Percentiles rank a stretch among this genome's conserved stretches.
These are phyloP conservation scores for Anacardium occidentale DNA, from an alignment of 345 rosid genomes.

Conservation along the genomic window DNA sequence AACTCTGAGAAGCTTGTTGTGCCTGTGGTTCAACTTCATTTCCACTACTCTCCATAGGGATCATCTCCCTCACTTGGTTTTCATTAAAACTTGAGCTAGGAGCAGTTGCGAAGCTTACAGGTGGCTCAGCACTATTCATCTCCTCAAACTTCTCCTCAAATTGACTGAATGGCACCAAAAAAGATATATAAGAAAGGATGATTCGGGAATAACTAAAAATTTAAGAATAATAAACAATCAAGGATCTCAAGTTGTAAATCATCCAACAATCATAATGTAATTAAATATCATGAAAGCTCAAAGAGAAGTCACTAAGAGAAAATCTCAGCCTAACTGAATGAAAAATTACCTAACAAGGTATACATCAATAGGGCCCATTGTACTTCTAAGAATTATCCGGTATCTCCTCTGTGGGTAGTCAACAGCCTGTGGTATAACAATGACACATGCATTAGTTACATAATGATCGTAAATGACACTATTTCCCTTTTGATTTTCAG, in stretches of 20 bases:
- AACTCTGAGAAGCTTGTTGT: slow-evolving; percentile 40
- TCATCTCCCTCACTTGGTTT: slow-evolving; percentile 45
- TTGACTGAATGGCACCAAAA: slow-evolving; percentile 45
- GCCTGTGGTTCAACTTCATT: slow-evolving; percentile 42
- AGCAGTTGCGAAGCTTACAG: slow-evolving; percentile 47
- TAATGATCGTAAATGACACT: slow-evolving; percentile 12
- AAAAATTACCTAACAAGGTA: slow-evolving; percentile 76
- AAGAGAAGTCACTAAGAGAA: slow-evolving; percentile 12
- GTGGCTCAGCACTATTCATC: slow-evolving; percentile 53
- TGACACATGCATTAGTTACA: slow-evolving; percentile 25
- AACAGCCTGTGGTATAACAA: slow-evolving; percentile 53
- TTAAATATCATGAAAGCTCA: slow-evolving; percentile 3
- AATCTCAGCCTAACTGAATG: slow-evolving; percentile 3
- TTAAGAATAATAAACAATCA: slow-evolving; percentile 6
- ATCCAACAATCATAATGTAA: not conserved
- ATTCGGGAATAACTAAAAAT: slow-evolving; percentile 12
- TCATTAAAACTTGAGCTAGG: slow-evolving; percentile 61
- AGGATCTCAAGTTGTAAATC: slow-evolving; percentile 10
- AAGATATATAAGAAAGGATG: not conserved
- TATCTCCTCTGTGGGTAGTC: slow-evolving; percentile 83
- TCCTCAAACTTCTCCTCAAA: slow-evolving; percentile 93
- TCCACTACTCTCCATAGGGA: slow-evolving; percentile 33
- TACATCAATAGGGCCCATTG: slow-evolving; percentile 97
- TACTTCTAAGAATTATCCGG: slow-evolving; percentile 90
- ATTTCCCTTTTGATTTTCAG: slow-evolving; percentile 2